These are phyloP conservation scores for Xerocomus potaroensis DNA, from an alignment of 768 basidiomycete species.

Conservation along the genomic window DNA sequence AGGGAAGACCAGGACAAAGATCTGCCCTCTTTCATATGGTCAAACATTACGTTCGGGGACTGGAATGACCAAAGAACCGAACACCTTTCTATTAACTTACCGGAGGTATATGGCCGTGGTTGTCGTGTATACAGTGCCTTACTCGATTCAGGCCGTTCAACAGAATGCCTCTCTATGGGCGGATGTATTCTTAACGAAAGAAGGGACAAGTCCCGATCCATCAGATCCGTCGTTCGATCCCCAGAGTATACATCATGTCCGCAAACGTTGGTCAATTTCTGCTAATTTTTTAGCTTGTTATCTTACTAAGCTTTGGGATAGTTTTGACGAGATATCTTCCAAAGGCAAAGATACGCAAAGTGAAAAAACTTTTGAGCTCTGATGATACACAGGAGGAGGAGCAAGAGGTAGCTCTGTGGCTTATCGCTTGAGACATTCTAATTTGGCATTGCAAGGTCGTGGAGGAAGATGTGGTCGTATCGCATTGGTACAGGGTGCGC, in stretches of 20 bases:
- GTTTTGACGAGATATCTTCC: conserved; percentile 85
- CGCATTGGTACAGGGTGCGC: conserved; percentile 79
- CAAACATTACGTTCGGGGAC: conserved; percentile 73
- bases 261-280: conserved; percentile 56
- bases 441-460: conserved; percentile 18
- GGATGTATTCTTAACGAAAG: conserved; percentile 69
- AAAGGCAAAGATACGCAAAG: conserved; percentile 68
- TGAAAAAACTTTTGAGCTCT: conserved; percentile 71
- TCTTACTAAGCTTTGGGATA: conserved; percentile 27
- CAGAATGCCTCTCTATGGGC: conserved; percentile 81
- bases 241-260: conserved; percentile 59
- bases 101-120: conserved; percentile 45
- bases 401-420: conserved; percentile 39
- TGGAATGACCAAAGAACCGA: conserved; percentile 59
- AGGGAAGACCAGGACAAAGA: conserved; percentile 43
- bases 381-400: conserved; percentile 38
- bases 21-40: conserved; percentile 71
- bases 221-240: conserved; percentile 48
- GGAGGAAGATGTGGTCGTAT: conserved; percentile 58
- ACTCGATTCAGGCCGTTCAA: conserved; percentile 55
- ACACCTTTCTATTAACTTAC: conserved; percentile 60
- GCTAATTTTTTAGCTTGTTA: not conserved
- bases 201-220: conserved; percentile 65
- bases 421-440: conserved; percentile 8
- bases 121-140: conserved; percentile 1